Evolutionary conservation across 257 asterid species (phyloP).

Genomic region (Prunella vulgaris): DNA sequence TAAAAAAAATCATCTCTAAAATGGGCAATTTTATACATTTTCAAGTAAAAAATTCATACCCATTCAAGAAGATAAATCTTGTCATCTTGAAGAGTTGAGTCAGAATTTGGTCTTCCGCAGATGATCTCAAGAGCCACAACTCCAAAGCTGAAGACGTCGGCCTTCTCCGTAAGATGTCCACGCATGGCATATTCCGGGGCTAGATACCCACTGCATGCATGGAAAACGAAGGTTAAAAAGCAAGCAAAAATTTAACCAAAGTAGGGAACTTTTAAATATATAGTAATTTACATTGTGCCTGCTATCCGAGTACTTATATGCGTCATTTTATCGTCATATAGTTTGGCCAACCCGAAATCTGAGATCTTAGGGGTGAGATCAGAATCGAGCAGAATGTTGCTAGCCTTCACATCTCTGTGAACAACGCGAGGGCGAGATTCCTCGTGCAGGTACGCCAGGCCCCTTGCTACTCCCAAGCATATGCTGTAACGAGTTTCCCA

Average conservation of each 20-base stretch:
- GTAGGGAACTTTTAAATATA: background rate
- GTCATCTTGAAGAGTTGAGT: constrained; percentile 39
- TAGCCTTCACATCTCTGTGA: constrained; percentile 75
- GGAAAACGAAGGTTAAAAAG: background rate
- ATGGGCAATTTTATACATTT: too few relatives aligned
- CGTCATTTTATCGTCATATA: constrained; percentile 64
- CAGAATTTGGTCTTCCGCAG: constrained; percentile 64
- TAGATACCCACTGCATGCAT: constrained; percentile 60
- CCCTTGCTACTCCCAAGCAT: constrained; percentile 83
- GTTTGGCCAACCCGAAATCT: constrained; percentile 71
- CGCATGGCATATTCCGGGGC: constrained; percentile 80
- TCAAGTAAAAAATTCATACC: too few relatives aligned
- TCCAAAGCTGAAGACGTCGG: constrained; percentile 63
- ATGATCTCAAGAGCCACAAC: constrained; percentile 64
- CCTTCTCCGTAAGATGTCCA: constrained; percentile 71
- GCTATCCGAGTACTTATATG: constrained; percentile 87
- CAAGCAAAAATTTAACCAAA: background rate
- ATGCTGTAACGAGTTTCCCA: constrained; percentile 65
- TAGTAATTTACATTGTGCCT: constrained; percentile 85
- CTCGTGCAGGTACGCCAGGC: constrained; percentile 72
- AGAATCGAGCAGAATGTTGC: constrained; percentile 70
- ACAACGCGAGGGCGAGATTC: constrained; percentile 63
- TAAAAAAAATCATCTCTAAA: background rate
- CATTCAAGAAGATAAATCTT: constrained; percentile 66
- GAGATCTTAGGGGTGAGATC: constrained; percentile 60